These are phyloP conservation scores for Mortierella sp. DNA, from an alignment of 371 early-diverging fungal species.

Conservation along the genomic window DNA sequence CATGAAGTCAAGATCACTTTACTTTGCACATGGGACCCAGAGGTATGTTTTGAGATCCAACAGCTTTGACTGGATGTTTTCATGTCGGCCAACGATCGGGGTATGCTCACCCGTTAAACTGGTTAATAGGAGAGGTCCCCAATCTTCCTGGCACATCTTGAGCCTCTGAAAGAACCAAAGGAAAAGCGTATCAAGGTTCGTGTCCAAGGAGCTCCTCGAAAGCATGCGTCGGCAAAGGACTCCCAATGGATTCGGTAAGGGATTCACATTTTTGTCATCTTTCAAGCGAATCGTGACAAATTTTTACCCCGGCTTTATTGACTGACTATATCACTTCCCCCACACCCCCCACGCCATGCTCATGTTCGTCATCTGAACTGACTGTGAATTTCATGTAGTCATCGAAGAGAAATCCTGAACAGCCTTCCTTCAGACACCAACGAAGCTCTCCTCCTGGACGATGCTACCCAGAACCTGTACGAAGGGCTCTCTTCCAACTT, in stretches of 20 bases:
- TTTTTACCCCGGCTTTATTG: not conserved
- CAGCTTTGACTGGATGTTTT: too few relatives aligned
- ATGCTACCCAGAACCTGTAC: constrained; percentile 51
- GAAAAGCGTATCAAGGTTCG: constrained; percentile 47
- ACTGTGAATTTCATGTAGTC: constrained; percentile 49
- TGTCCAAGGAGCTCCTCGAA: constrained; percentile 55
- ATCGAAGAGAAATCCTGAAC: constrained; percentile 18
- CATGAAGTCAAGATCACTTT: constrained; percentile 8
- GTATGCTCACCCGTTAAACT: not conserved
- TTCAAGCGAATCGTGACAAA: too few relatives aligned
- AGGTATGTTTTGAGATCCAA: not conserved
- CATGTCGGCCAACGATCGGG: too few relatives aligned
- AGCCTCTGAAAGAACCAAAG: constrained; percentile 30
- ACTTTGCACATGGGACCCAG: not conserved
- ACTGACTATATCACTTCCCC: not conserved
- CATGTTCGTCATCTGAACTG: not conserved
- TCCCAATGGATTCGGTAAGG: constrained; percentile 66
- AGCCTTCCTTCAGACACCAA: constrained; percentile 51
- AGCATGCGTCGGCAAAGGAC: constrained; percentile 60
- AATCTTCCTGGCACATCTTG: constrained; percentile 57
- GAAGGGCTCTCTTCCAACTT: constrained; percentile 73
- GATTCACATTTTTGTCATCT: too few relatives aligned
- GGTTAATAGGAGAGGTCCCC: constrained; percentile 9
- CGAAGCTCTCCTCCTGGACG: constrained; percentile 61
- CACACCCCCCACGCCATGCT: not conserved